Evolutionary conservation across 2,329 filamentous ascomycete genomes (phyloP).

Genomic region (Cercospora sp.): DNA sequence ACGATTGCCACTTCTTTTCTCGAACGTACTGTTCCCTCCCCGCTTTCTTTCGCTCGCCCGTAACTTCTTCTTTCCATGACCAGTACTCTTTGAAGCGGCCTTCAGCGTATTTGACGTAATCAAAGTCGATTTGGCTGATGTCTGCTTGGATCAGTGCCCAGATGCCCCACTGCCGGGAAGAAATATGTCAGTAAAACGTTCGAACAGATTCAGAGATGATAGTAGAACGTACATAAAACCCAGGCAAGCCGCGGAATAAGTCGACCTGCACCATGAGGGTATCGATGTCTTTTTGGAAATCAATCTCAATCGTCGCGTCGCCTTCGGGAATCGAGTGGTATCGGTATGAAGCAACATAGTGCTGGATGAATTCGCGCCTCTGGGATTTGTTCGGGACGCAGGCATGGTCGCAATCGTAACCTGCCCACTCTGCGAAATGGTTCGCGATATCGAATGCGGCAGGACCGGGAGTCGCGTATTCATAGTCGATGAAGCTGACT

Average conservation of each 20-base stretch:
- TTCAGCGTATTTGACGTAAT: conserved; percentile 91
- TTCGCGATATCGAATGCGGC: conserved; percentile 96
- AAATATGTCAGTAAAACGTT: background rate
- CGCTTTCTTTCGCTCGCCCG: conserved; percentile 56
- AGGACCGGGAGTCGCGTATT: conserved; percentile 92
- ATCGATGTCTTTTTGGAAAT: conserved; percentile 62
- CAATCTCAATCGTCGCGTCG: conserved; percentile 49
- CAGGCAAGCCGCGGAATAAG: conserved; percentile 81
- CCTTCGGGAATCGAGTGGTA: conserved; percentile 39
- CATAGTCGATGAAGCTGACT: conserved; percentile 94
- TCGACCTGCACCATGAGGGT: conserved; percentile 80
- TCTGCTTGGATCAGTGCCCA: conserved; percentile 94
- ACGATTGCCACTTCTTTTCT: conserved; percentile 69
- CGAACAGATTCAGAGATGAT: background rate
- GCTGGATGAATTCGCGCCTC: conserved; percentile 75
- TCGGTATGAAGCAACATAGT: conserved; percentile 76
- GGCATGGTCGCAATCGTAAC: conserved; percentile 89
- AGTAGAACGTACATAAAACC: conserved; percentile 59
- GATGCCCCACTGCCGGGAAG: conserved; percentile 64
- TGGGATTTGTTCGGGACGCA: conserved; percentile 76
- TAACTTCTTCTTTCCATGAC: conserved; percentile 79
- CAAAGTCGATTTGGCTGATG: conserved; percentile 94
- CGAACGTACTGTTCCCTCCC: conserved; percentile 67
- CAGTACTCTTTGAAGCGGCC: conserved; percentile 85
- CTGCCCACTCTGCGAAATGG: conserved; percentile 97